These are phyloP conservation scores for Fereydounia khargensis DNA, from an alignment of 1,284 basidiomycete species.

Conservation along the genomic window DNA sequence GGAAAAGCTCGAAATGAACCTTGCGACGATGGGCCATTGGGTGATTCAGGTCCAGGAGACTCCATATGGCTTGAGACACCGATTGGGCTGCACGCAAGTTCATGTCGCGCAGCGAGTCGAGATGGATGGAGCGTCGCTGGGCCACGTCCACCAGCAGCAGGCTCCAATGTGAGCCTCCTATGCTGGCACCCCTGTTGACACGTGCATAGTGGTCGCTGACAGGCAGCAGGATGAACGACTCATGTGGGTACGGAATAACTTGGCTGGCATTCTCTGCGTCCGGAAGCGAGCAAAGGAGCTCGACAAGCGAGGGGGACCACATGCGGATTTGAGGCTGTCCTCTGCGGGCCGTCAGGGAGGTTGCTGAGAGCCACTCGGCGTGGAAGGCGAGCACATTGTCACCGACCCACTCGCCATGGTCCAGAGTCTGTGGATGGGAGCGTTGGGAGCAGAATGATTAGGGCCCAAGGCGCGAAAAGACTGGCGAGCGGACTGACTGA, in stretches of 20 bases:
- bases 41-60: conserved; percentile 9
- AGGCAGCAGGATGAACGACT: conserved; percentile 16
- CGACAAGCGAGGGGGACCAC: conserved; percentile 25
- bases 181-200: conserved; percentile 2
- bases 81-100: conserved; percentile 16
- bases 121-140: conserved; percentile 7
- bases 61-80: conserved; percentile 7
- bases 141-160: conserved; percentile 12
- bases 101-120: conserved; percentile 26
- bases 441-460: too few species aligned
- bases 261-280: conserved; percentile 6
- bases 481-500: too few species aligned
- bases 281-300: conserved; percentile 17
- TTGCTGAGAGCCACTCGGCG: conserved; percentile 25
- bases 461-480: too few species aligned
- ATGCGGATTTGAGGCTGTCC: conserved; percentile 9
- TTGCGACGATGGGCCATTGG: not conserved
- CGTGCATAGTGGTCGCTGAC: conserved; percentile 26
- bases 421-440: conserved; percentile 14
- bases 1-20: not conserved
- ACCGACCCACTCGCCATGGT: conserved; percentile 22
- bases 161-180: conserved; percentile 22
- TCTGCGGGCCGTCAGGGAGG: conserved; percentile 4
- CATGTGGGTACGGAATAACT: conserved; percentile 10
- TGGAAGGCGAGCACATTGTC: conserved; percentile 31